A percentile compares a stretch with the other conserved stretches of the same genome.
Evolutionary conservation across 345 rosid species (phyloP).

Genomic region (Limnanthes douglasii): DNA sequence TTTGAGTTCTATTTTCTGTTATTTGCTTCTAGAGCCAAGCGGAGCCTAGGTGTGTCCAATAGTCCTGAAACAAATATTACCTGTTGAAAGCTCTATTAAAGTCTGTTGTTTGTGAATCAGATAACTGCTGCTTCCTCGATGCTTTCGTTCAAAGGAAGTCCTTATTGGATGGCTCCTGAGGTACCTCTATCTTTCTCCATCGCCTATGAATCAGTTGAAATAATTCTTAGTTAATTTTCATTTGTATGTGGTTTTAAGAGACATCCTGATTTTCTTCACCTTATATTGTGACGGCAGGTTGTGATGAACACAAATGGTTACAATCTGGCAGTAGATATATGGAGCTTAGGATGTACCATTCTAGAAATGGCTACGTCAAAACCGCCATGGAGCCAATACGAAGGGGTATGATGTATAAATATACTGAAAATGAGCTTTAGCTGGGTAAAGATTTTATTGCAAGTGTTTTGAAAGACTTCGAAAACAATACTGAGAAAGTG

Average conservation of each 20-base stretch:
- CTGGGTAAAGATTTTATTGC: too few relatives aligned
- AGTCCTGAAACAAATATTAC: too few relatives aligned
- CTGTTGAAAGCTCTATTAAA: constrained; percentile 8
- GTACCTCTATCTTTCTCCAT: constrained; percentile 16
- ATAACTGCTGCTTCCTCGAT: constrained; percentile 54
- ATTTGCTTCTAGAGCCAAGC: constrained; percentile 1
- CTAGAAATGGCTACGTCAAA: constrained; percentile 96
- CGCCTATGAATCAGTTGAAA: not conserved
- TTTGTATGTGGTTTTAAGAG: not conserved
- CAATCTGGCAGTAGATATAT: constrained; percentile 72
- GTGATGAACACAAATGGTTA: constrained; percentile 88
- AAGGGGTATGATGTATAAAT: constrained; percentile 94
- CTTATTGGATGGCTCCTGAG: constrained; percentile 99
- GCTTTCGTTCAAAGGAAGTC: constrained; percentile 99
- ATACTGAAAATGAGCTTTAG: too few relatives aligned
- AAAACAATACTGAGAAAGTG: too few relatives aligned
- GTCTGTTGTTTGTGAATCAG: constrained; percentile 22
- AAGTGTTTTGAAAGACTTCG: too few relatives aligned
- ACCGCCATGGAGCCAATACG: constrained; percentile 91
- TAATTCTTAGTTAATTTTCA: not conserved
- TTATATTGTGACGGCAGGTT: constrained; percentile 41
- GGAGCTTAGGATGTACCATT: constrained; percentile 98
- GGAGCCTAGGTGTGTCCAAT: too few relatives aligned
- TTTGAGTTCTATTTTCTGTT: not conserved
- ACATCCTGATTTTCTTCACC: constrained; percentile 1